Evolutionary conservation across 2,329 filamentous ascomycete species (phyloP).

Genomic region (Rhinocladiella similis): DNA sequence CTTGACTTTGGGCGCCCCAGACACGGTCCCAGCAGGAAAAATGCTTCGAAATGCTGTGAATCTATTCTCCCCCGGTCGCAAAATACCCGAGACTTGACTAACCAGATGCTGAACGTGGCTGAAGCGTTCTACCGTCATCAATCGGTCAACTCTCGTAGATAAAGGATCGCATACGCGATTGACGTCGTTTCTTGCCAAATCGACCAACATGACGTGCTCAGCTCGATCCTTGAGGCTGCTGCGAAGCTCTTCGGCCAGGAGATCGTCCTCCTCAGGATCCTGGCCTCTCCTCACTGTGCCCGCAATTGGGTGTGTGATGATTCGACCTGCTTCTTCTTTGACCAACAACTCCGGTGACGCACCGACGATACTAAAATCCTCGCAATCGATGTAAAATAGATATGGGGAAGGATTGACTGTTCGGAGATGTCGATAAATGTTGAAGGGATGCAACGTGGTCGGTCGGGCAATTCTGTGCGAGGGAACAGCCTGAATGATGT

Average conservation of each 20-base stretch:
- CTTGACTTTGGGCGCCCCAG: conserved; percentile 89
- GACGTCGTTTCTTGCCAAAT: conserved; percentile 92
- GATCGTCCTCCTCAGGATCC: conserved; percentile 77
- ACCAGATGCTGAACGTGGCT: conserved; percentile 97
- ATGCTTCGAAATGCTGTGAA: conserved; percentile 97
- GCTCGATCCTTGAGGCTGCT: conserved; percentile 86
- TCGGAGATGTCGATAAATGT: conserved; percentile 92
- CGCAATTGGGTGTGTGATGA: conserved; percentile 96
- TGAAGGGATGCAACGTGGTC: conserved; percentile 91
- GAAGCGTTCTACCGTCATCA: conserved; percentile 95
- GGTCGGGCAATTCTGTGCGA: conserved; percentile 90
- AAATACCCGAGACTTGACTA: conserved; percentile 89
- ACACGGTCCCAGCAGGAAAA: conserved; percentile 95
- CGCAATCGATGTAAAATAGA: conserved; percentile 92
- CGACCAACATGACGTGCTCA: conserved; percentile 97
- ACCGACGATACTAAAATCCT: conserved; percentile 90
- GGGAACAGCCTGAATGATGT: conserved; percentile 97
- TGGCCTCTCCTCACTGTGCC: conserved; percentile 88
- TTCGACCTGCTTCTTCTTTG: conserved; percentile 80
- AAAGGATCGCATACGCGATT: conserved; percentile 92
- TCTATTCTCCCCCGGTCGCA: conserved; percentile 78
- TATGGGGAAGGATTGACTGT: conserved; percentile 98
- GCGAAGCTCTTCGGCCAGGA: conserved; percentile 73
- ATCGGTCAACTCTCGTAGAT: conserved; percentile 83
- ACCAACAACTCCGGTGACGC: conserved; percentile 93